Conservation (phyloP, 768 basidiomycete species). For the Hirschioporus abietinus region DNA sequence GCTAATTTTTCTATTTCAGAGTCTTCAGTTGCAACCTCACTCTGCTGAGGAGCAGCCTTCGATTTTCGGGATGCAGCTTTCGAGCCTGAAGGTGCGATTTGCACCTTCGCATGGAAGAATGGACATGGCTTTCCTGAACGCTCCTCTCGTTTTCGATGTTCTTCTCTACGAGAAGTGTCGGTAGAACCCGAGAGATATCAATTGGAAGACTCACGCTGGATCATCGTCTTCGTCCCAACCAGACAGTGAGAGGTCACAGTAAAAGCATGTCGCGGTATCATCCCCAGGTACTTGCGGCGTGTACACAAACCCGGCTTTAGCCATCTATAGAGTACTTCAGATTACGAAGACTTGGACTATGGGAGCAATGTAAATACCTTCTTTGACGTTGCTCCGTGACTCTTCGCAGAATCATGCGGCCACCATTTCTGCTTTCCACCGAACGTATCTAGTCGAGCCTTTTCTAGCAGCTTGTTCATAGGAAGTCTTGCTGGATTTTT, state of each 20-base stretch:
- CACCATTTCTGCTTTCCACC: conserved; percentile 42
- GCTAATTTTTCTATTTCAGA: not conserved
- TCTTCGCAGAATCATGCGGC: conserved; percentile 60
- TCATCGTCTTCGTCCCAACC: conserved; percentile 89
- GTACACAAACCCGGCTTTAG: conserved; percentile 83
- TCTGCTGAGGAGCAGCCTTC: not conserved
- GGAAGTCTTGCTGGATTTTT: conserved; percentile 60
- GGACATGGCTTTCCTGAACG: conserved; percentile 40
- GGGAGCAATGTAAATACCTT: conserved; percentile 39
- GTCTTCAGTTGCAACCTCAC: not conserved
- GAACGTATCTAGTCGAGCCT: conserved; percentile 67
- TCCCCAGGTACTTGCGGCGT: conserved; percentile 63
- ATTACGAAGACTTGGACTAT: not conserved
- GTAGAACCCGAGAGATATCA: conserved; percentile 1
- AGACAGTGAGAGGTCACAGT: conserved; percentile 72
- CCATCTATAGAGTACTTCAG: conserved; percentile 52
- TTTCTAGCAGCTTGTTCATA: conserved; percentile 61
- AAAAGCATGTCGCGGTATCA: conserved; percentile 82
- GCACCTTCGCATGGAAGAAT: conserved; percentile 31
- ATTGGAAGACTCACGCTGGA: conserved; percentile 62
- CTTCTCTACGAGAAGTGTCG: conserved; percentile 42
- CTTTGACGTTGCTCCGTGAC: conserved; percentile 65
- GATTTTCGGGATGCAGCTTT: conserved; percentile 16
- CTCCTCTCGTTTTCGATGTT: conserved; percentile 64
- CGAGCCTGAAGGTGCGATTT: conserved; percentile 7